Evolutionary conservation across 768 basidiomycete species (phyloP).

Genomic region (Boletellus ananiceps): DNA sequence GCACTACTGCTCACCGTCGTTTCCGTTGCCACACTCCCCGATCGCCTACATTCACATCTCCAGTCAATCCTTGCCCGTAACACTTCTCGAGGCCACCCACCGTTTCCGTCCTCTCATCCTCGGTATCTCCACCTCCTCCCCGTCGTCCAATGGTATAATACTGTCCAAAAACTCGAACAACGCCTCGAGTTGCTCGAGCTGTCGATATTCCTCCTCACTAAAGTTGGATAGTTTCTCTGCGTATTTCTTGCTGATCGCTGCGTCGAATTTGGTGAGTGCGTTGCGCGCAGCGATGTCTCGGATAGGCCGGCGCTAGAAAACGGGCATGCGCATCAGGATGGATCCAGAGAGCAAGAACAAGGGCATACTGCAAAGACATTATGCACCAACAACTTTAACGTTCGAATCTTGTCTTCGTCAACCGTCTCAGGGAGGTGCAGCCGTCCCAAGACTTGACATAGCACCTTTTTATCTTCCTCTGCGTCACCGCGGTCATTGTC

Average conservation of each 20-base stretch:
- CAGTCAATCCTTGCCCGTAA: background rate
- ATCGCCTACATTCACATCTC: slow-evolving; percentile 41
- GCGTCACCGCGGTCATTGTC: background rate
- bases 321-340: background rate
- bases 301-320: slow-evolving; percentile 50
- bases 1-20: slow-evolving; percentile 39
- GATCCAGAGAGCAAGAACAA: background rate
- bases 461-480: slow-evolving; percentile 61
- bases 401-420: slow-evolving; percentile 64
- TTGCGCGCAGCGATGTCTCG: slow-evolving; percentile 59
- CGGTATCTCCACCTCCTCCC: slow-evolving; percentile 42
- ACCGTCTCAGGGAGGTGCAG: slow-evolving; percentile 63
- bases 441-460: slow-evolving; percentile 61
- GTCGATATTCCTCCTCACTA: slow-evolving; percentile 64
- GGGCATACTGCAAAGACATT: slow-evolving; percentile 25
- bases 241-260: slow-evolving; percentile 63
- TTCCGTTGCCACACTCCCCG: slow-evolving; percentile 51
- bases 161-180: slow-evolving; percentile 71
- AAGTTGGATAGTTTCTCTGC: slow-evolving; percentile 66
- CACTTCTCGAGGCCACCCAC: slow-evolving; percentile 32
- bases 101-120: slow-evolving; percentile 44
- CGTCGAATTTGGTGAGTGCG: slow-evolving; percentile 68
- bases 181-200: slow-evolving; percentile 56
- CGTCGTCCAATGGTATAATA: slow-evolving; percentile 64
- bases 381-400: slow-evolving; percentile 56